These are phyloP conservation scores for Pleurotus pulmonarius DNA, from an alignment of 768 basidiomycete genomes.

Conservation along the genomic window DNA sequence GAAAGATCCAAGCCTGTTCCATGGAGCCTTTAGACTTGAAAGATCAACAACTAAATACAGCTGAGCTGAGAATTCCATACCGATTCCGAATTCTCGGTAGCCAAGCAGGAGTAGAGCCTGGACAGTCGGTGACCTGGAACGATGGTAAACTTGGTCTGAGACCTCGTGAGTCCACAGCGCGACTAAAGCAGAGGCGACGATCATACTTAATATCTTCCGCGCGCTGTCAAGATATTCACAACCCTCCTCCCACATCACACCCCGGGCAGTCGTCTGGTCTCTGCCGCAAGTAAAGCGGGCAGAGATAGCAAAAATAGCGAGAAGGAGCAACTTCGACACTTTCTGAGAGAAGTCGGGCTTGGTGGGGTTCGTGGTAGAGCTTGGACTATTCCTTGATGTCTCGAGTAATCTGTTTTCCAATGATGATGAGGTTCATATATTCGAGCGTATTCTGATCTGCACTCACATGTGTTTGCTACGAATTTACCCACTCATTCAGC, in stretches of 20 bases:
- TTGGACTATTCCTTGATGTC: slow-evolving; percentile 14
- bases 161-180: background rate
- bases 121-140: slow-evolving; percentile 69
- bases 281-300: slow-evolving; percentile 64
- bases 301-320: slow-evolving; percentile 80
- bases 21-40: slow-evolving; percentile 42
- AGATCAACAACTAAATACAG: slow-evolving; percentile 1
- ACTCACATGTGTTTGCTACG: background rate
- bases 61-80: slow-evolving; percentile 13
- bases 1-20: slow-evolving; percentile 85
- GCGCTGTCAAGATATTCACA: slow-evolving; percentile 62
- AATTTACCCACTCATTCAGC: background rate
- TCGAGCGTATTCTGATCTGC: too few relatives aligned
- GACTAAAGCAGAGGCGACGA: background rate
- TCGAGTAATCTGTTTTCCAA: slow-evolving; percentile 20
- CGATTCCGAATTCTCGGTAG: slow-evolving; percentile 83
- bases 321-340: slow-evolving; percentile 63
- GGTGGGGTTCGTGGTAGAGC: slow-evolving; percentile 27
- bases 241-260: slow-evolving; percentile 71
- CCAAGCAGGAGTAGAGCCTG: slow-evolving; percentile 79
- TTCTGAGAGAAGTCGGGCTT: slow-evolving; percentile 57
- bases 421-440: background rate
- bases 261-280: slow-evolving; percentile 38
- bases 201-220: slow-evolving; percentile 58
- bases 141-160: slow-evolving; percentile 49